Percentiles rank a stretch among this genome's conserved stretches.
Evolutionary conservation across 2,329 filamentous ascomycete species (phyloP).

Genomic region (Fusarium tuaranense): DNA sequence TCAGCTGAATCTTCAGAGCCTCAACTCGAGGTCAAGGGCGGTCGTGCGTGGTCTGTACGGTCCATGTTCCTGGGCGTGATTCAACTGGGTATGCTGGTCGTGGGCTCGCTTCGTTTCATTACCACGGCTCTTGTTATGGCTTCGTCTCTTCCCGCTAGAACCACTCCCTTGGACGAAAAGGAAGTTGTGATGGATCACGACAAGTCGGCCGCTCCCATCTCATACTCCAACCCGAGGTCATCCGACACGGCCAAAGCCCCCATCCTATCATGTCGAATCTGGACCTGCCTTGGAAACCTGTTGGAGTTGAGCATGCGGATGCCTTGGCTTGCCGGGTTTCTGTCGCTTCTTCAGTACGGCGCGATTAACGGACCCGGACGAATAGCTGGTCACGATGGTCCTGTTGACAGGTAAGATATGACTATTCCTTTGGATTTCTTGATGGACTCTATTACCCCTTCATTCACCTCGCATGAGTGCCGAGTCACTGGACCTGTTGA

Average conservation of each 20-base stretch:
- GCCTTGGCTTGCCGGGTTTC: conserved; percentile 86
- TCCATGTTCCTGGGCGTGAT: conserved; percentile 67
- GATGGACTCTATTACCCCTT: conserved; percentile 27
- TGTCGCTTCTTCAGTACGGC: conserved; percentile 82
- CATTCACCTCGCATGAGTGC: conserved; percentile 58
- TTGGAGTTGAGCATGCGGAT: conserved; percentile 82
- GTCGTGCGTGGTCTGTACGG: conserved; percentile 55
- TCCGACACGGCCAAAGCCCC: conserved; percentile 62
- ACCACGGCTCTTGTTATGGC: conserved; percentile 74
- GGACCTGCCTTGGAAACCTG: conserved; percentile 78
- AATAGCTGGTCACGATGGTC: conserved; percentile 79
- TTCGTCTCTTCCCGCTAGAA: conserved; percentile 72
- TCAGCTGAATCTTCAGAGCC: conserved; percentile 15
- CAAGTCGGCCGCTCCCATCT: conserved; percentile 35
- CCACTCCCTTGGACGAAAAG: conserved; percentile 43
- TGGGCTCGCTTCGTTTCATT: conserved; percentile 74
- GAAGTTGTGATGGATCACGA: conserved; percentile 29
- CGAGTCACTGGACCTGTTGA: conserved; percentile 59
- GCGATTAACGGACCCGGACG: conserved; percentile 79
- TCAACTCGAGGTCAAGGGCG: conserved; percentile 27
- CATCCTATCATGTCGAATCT: conserved; percentile 81
- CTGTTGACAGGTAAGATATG: conserved; percentile 87
- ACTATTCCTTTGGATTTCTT: conserved; percentile 46
- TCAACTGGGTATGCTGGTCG: conserved; percentile 66
- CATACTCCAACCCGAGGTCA: conserved; percentile 20